Conservation (phyloP, 2,329 filamentous ascomycete species). For the Stagonosporopsis tanaceti region DNA sequence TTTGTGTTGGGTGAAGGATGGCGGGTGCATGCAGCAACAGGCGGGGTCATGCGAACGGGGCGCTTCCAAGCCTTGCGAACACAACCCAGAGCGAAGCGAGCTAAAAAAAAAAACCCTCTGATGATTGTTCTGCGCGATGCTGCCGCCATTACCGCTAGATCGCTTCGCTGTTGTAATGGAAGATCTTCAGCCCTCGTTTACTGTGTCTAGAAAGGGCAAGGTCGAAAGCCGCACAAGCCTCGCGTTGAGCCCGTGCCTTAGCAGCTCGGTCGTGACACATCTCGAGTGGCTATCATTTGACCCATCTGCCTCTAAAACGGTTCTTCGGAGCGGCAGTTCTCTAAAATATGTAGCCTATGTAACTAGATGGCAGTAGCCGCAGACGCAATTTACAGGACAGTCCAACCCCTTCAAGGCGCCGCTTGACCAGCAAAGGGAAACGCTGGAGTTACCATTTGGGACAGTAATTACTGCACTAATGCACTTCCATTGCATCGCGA, state of each 20-base stretch:
- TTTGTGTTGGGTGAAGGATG: background rate
- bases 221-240: background rate
- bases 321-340: background rate
- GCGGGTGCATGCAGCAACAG: background rate
- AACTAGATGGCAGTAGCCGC: background rate
- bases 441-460: background rate
- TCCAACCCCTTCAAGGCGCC: background rate
- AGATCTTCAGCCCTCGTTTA: background rate
- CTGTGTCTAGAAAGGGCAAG: background rate
- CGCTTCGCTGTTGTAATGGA: background rate
- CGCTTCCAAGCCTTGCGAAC: background rate
- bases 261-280: background rate
- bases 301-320: background rate
- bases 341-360: background rate
- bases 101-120: background rate
- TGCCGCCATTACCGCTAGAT: background rate
- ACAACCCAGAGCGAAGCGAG: background rate
- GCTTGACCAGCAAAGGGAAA: background rate
- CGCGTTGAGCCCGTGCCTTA: background rate
- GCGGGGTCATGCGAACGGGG: background rate
- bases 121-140: background rate
- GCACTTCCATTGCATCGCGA: background rate
- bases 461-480: background rate
- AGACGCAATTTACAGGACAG: background rate
- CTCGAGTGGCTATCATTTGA: background rate